Percentiles rank a stretch among this genome's conserved stretches.
These are phyloP conservation scores for Pythium scleroteichum DNA, from an alignment of 352 stramenopile species.

Conservation along the genomic window DNA sequence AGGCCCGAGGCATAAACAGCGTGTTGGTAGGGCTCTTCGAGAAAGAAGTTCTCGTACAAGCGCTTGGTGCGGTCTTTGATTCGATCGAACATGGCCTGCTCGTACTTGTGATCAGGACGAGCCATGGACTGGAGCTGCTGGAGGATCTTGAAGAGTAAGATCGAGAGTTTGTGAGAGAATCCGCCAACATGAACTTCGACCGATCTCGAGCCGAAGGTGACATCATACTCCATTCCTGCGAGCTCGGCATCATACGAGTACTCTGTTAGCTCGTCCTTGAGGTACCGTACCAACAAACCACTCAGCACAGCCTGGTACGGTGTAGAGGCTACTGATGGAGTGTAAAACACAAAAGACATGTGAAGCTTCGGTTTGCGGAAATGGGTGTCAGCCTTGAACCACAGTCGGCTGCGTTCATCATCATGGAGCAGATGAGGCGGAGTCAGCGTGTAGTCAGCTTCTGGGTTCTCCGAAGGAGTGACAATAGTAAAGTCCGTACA, in stretches of 20 bases:
- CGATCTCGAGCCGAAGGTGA: constrained; percentile 60
- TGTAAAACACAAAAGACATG: constrained; percentile 78
- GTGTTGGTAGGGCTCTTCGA: constrained; percentile 92
- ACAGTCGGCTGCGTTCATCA: constrained; percentile 56
- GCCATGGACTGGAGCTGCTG: constrained; percentile 52
- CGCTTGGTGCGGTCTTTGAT: constrained; percentile 85
- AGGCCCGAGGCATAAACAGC: constrained; percentile 77
- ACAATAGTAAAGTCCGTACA: constrained; percentile 73
- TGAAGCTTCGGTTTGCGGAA: constrained; percentile 92
- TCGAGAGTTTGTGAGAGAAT: constrained; percentile 90
- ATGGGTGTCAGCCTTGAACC: constrained; percentile 88
- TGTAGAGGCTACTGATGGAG: constrained; percentile 49
- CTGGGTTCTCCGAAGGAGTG: constrained; percentile 31
- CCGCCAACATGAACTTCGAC: constrained; percentile 85
- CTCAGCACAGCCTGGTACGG: constrained; percentile 75
- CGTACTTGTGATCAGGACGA: constrained; percentile 48
- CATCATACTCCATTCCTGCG: constrained; percentile 74
- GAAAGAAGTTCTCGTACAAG: constrained; percentile 87
- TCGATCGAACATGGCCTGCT: constrained; percentile 71
- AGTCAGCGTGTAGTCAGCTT: constrained; percentile 11
- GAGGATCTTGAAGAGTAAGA: constrained; percentile 77
- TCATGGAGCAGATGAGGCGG: constrained; percentile 44
- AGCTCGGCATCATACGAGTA: constrained; percentile 78
- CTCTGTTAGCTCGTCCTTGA: constrained; percentile 87
- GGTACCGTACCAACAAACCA: constrained; percentile 65